phyloP scores from a whole-genome alignment of 768 basidiomycete species.

The Lentinula boryana region DNA sequence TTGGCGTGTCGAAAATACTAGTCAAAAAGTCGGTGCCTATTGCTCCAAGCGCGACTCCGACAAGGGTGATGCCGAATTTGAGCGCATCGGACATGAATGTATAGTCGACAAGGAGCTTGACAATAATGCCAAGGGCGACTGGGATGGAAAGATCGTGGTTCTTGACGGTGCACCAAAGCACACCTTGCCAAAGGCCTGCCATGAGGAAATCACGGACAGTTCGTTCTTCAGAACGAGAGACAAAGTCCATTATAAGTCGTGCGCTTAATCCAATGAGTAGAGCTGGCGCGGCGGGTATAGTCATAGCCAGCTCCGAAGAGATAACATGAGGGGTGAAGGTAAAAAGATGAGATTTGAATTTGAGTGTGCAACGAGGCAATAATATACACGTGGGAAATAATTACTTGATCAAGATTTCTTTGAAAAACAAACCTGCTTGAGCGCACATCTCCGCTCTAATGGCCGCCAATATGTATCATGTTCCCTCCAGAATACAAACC shows the following conservation, averaged over 20 bases:
- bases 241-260: slow-evolving; percentile 60
- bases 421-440: background rate
- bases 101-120: slow-evolving; percentile 64
- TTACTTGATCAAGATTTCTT: slow-evolving; percentile 5
- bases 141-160: slow-evolving; percentile 47
- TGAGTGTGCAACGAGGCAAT: background rate
- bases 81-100: slow-evolving; percentile 44
- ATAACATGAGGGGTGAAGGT: slow-evolving; percentile 2
- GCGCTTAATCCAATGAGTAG: slow-evolving; percentile 71
- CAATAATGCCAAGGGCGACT: slow-evolving; percentile 51
- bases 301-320: slow-evolving; percentile 8
- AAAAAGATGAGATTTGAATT: background rate
- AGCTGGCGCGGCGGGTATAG: slow-evolving; percentile 47
- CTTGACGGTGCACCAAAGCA: slow-evolving; percentile 63
- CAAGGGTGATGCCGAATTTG: slow-evolving; percentile 51
- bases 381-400: background rate
- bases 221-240: slow-evolving; percentile 40
- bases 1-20: slow-evolving; percentile 50
- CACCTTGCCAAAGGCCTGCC: slow-evolving; percentile 69
- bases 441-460: background rate
- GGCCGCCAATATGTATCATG: background rate
- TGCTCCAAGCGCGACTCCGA: slow-evolving; percentile 66
- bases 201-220: slow-evolving; percentile 58
- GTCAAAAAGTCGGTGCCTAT: slow-evolving; percentile 68
- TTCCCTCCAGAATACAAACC: background rate